Evolutionary conservation across 805 yeast genomes (phyloP), one percentile per base, ranked within the genome.

Genomic region (Saccharomycopsis selenospora): DNA sequence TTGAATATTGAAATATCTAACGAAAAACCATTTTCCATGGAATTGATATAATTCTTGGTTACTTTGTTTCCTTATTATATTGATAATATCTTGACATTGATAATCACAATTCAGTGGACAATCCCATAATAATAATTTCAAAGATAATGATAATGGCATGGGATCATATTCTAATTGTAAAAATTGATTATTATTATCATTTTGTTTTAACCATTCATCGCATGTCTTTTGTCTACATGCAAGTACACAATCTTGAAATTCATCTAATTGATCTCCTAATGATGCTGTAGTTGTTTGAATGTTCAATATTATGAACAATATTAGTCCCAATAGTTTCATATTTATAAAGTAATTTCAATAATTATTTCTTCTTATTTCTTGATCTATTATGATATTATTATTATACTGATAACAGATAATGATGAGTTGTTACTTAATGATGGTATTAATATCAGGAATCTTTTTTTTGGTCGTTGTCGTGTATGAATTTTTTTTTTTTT

Each of bases 21-120:
- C 53, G 59, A 93, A 93, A 2, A 98, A 98, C 99, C 99, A 93
- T 67, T 93, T 93, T 0, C 99, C 99, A 64, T 93, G 96, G 66
- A 87, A 93, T 63, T 93, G 99, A 36, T 73, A 73, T 0, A 87
- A 67, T 48, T 79, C 81, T 51, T 74, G 71, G n/a, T 72, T 70
- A 2, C 65, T 55, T 0, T 49, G 55, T 13, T 67, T 64, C 20
- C 95, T 69, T 33, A 75, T 67, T 1, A 60, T 58, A 0, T 96
- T 89, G 41, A 91, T 69, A 6, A 77, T 61, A 48, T 88, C 80
- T 63, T 93, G 98, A 63, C 99, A 93, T 57, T 80, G 84, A 64
- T 93, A 93, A 65, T 93, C 98, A 66, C 99, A 93, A 60, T 93
- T 81, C 25, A 80, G 74, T 2, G 65, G 65, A 61, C 95, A 87